These are phyloP conservation scores for Microstroma glucosiphilum DNA, from an alignment of 1,284 basidiomycete genomes.

Conservation along the genomic window DNA sequence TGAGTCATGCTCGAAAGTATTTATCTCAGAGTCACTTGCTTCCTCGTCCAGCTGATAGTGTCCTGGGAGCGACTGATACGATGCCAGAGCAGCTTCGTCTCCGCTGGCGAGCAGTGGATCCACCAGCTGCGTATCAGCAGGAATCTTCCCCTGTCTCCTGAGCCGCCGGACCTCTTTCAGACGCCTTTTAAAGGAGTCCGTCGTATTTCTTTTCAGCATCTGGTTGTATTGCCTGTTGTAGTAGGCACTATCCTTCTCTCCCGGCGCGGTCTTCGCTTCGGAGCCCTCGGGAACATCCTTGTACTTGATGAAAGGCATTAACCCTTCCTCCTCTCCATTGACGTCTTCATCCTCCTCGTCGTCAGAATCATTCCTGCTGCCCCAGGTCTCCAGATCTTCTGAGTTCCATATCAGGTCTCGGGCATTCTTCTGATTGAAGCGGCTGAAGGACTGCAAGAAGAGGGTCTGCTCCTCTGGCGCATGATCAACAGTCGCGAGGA, in stretches of 20 bases:
- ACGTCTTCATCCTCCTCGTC: not conserved
- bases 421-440: not conserved
- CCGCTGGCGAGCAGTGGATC: not conserved
- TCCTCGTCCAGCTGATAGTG: not conserved
- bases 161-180: too few species aligned
- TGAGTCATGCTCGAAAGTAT: too few species aligned
- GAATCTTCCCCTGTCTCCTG: too few species aligned
- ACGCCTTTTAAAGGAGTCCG: too few species aligned
- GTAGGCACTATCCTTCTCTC: too few species aligned
- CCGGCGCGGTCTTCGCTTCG: not conserved
- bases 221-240: too few species aligned
- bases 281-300: not conserved
- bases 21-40: not conserved
- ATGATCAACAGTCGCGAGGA: conserved; percentile 76
- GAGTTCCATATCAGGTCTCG: not conserved
- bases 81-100: not conserved
- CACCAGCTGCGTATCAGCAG: not conserved
- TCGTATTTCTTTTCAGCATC: too few species aligned
- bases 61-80: not conserved
- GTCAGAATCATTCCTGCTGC: not conserved
- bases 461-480: conserved; percentile 72
- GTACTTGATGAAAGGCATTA: not conserved
- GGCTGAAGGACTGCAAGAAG: not conserved
- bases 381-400: not conserved
- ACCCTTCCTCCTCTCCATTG: not conserved